phyloP scores from a whole-genome alignment of 192 early-diverging fungal species.

The Podila clonocystis region DNA sequence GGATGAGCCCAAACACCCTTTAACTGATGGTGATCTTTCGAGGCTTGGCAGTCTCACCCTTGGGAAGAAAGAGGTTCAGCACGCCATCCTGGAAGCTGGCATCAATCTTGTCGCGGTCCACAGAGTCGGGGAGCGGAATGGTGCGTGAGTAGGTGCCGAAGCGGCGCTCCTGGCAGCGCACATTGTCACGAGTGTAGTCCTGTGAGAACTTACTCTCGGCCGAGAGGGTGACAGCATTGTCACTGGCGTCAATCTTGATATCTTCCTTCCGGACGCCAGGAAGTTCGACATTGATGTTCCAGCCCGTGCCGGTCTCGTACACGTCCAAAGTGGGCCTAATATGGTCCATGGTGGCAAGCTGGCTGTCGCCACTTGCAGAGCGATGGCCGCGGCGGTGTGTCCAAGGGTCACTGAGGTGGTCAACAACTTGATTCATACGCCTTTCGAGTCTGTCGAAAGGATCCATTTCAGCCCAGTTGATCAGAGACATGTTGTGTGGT shows the following conservation, averaged over 20 bases:
- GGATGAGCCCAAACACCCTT: background rate
- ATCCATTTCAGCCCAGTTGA: constrained; percentile 22
- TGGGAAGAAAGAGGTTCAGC: constrained; percentile 57
- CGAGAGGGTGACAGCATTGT: constrained; percentile 55
- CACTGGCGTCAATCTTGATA: constrained; percentile 59
- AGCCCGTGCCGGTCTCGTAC: constrained; percentile 59
- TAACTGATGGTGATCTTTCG: constrained; percentile 62
- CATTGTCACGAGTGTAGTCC: constrained; percentile 50
- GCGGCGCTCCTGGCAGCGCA: constrained; percentile 60
- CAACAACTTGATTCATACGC: constrained; percentile 31
- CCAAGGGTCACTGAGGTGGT: constrained; percentile 31
- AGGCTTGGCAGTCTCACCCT: constrained; percentile 28
- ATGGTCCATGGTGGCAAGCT: constrained; percentile 3
- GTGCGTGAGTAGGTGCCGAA: constrained; percentile 59
- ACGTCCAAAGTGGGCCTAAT: constrained; percentile 55
- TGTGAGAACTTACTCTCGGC: constrained; percentile 51
- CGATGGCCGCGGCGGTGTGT: constrained; percentile 3
- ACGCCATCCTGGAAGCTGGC: constrained; percentile 68
- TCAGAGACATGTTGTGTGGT: constrained; percentile 27
- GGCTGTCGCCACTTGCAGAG: constrained; percentile 6
- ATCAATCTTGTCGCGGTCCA: constrained; percentile 55
- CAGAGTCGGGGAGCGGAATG: constrained; percentile 58
- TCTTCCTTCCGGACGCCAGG: constrained; percentile 68
- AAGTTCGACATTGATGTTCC: constrained; percentile 59
- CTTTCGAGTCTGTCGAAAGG: constrained; percentile 38